Evolutionary conservation across 352 stramenopile species (phyloP).

Genomic region (Phytopythium helicoides): DNA sequence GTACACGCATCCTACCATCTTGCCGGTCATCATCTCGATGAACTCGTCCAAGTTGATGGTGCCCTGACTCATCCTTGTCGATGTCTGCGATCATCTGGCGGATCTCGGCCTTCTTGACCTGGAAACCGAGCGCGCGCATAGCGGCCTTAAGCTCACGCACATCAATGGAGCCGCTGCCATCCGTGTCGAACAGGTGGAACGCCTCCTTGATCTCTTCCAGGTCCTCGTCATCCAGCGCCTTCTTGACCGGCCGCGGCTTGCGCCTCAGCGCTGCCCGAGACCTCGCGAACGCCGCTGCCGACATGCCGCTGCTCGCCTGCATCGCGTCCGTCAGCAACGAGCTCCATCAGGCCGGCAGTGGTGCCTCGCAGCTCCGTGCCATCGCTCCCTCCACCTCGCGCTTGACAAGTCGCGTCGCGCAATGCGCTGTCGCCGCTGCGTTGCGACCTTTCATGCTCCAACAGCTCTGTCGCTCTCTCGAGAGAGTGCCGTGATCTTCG

Average conservation of each 20-base stretch:
- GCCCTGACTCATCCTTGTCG: constrained; percentile 92
- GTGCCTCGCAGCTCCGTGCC: background rate
- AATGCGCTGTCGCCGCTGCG: no score
- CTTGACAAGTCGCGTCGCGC: no score
- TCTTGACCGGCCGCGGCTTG: constrained; percentile 64
- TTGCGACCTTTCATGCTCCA: no score
- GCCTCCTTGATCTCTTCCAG: constrained; percentile 94
- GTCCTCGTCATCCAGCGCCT: constrained; percentile 90
- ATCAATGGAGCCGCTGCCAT: constrained; percentile 90
- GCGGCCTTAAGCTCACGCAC: constrained; percentile 93
- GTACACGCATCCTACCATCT: constrained; percentile 57
- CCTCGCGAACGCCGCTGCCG: constrained; percentile 58
- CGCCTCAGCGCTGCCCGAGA: constrained; percentile 56
- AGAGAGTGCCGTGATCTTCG: no score
- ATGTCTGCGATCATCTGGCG: constrained; percentile 91
- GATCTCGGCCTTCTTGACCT: constrained; percentile 93
- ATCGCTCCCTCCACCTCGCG: no score
- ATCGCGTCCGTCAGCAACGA: background rate
- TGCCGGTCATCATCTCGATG: constrained; percentile 94
- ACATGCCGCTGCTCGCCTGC: constrained; percentile 26
- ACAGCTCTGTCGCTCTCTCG: no score
- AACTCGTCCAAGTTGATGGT: constrained; percentile 93
- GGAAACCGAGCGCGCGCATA: constrained; percentile 93
- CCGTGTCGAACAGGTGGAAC: constrained; percentile 94
- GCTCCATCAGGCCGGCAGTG: no score